Conservation (phyloP, 2,329 filamentous ascomycete species). For the Sporothrix euskadiensis region DNA sequence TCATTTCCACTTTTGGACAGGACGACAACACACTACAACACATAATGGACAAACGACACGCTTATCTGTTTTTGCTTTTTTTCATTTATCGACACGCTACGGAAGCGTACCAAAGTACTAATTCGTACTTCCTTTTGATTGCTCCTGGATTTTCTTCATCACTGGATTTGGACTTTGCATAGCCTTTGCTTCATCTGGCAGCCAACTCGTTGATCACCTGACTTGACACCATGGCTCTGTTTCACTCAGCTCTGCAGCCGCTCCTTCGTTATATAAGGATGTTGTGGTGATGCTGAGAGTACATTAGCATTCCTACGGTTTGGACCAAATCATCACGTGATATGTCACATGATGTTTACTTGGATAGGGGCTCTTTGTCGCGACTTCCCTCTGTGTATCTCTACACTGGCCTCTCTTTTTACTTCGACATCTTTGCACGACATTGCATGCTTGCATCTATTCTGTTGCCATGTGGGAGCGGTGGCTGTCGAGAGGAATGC, state of each 20-base stretch:
- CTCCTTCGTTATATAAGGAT: constrained; percentile 7
- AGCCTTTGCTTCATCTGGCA: not conserved
- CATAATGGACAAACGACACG: constrained; percentile 5
- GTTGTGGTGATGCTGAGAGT: not conserved
- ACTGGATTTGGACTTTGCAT: constrained; percentile 1
- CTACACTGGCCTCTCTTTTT: not conserved
- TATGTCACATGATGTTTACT: constrained; percentile 1
- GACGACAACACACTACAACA: not conserved
- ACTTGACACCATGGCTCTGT: not conserved
- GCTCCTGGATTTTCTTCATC: constrained; percentile 26
- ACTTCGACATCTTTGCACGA: not conserved
- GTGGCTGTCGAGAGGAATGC: not conserved
- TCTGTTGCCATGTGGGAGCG: too few relatives aligned
- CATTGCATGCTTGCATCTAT: not conserved
- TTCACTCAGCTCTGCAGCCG: not conserved
- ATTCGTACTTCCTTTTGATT: constrained; percentile 28
- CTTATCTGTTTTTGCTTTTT: not conserved
- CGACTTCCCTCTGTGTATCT: not conserved
- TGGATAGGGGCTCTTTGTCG: not conserved
- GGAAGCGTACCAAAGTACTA: not conserved
- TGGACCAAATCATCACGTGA: not conserved
- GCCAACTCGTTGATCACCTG: not conserved
- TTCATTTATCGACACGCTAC: constrained; percentile 14
- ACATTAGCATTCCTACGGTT: not conserved
- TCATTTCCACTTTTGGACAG: not conserved